A percentile compares a stretch with the other conserved stretches of the same genome.
phyloP scores from a whole-genome alignment of 2,329 filamentous ascomycete genomes.

The Nemania sp. region DNA sequence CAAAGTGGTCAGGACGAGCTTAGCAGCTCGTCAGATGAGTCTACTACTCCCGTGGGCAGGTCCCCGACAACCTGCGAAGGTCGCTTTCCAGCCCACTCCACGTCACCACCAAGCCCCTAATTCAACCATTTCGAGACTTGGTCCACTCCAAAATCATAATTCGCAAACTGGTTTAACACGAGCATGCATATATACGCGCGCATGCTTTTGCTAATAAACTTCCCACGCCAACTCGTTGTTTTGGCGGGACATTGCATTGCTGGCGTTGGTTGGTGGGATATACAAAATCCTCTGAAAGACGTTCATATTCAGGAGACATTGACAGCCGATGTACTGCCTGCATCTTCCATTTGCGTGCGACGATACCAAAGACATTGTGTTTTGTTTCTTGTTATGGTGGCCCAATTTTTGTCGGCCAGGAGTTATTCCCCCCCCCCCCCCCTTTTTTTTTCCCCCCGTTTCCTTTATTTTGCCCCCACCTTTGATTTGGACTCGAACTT shows the following conservation, averaged over 20 bases:
- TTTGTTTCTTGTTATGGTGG: neutral
- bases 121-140: slow-evolving; percentile 27
- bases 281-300: slow-evolving; percentile 37
- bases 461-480: no score
- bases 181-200: slow-evolving; percentile 30
- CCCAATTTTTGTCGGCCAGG: neutral
- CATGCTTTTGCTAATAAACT: slow-evolving; percentile 36
- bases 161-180: slow-evolving; percentile 23
- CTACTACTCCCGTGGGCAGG: slow-evolving; percentile 27
- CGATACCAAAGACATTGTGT: slow-evolving; percentile 39
- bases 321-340: slow-evolving; percentile 32
- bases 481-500: no score
- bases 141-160: slow-evolving; percentile 21
- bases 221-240: slow-evolving; percentile 20
- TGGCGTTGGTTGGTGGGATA: slow-evolving; percentile 40
- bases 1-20: slow-evolving; percentile 48
- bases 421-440: no score
- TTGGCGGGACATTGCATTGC: slow-evolving; percentile 36
- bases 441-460: no score
- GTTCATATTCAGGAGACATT: slow-evolving; percentile 28
- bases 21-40: slow-evolving; percentile 42
- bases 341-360: slow-evolving; percentile 33
- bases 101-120: slow-evolving; percentile 31
- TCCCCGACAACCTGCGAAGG: slow-evolving; percentile 18
- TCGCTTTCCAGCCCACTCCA: slow-evolving; percentile 1